phyloP scores from a whole-genome alignment of 2,329 filamentous ascomycete species.

The Clathrospora elynae region DNA sequence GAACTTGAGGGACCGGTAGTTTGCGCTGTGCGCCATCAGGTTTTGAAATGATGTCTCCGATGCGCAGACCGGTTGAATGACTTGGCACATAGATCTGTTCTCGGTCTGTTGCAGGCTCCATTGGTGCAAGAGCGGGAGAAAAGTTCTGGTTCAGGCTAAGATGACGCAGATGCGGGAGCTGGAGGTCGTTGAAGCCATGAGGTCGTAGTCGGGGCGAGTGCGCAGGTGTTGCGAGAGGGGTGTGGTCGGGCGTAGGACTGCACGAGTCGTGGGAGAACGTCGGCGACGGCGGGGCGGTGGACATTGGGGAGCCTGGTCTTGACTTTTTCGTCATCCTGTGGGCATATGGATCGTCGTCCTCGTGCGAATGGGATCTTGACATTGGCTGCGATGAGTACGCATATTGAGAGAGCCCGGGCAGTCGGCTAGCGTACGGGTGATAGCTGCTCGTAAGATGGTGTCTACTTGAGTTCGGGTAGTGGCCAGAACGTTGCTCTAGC shows the following conservation, averaged over 20 bases:
- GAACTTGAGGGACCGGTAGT: slow-evolving; percentile 86
- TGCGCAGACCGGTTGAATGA: slow-evolving; percentile 70
- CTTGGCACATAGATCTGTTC: slow-evolving; percentile 64
- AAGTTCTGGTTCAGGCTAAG: slow-evolving; percentile 64
- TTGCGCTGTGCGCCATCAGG: slow-evolving; percentile 88
- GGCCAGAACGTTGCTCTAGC: slow-evolving; percentile 64
- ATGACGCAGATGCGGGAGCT: slow-evolving; percentile 84
- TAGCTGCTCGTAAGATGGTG: slow-evolving; percentile 50
- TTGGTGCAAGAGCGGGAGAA: slow-evolving; percentile 69
- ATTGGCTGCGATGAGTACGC: slow-evolving; percentile 80
- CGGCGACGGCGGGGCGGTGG: slow-evolving; percentile 91
- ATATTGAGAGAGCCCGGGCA: slow-evolving; percentile 58
- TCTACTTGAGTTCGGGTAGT: slow-evolving; percentile 47
- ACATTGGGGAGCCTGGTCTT: slow-evolving; percentile 90
- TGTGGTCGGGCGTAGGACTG: slow-evolving; percentile 95
- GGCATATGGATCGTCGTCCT: slow-evolving; percentile 79
- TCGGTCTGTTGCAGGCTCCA: slow-evolving; percentile 68
- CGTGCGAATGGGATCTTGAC: slow-evolving; percentile 84
- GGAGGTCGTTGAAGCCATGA: slow-evolving; percentile 70
- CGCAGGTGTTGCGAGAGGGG: slow-evolving; percentile 94
- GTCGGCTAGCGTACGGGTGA: slow-evolving; percentile 61
- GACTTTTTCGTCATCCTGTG: slow-evolving; percentile 84
- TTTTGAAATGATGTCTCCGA: slow-evolving; percentile 90
- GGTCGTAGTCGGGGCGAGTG: slow-evolving; percentile 91
- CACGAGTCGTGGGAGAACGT: slow-evolving; percentile 96